These are phyloP conservation scores for Colletotrichum sp. DNA, from an alignment of 2,329 filamentous ascomycete species.

Conservation along the genomic window DNA sequence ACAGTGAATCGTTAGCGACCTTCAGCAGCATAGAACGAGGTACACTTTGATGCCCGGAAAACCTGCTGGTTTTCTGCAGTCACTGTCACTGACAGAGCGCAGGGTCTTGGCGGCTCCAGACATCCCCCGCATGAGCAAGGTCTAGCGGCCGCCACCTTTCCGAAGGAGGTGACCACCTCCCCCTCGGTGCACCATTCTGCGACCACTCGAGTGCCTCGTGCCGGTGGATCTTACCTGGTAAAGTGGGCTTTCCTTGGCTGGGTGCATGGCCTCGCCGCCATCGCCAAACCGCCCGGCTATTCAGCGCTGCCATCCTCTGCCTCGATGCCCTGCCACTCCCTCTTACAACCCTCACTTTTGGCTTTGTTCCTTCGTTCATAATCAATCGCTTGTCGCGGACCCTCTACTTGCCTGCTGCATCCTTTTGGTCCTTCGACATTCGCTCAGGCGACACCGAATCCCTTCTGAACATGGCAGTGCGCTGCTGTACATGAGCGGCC, in stretches of 20 bases:
- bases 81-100: not conserved
- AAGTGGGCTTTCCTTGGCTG: conserved; percentile 3
- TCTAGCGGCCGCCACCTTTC: not conserved
- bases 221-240: conserved; percentile 17
- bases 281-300: conserved; percentile 5
- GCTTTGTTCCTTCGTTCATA: not conserved
- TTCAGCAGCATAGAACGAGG: not conserved
- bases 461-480: conserved; percentile 20
- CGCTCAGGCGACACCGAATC: not conserved
- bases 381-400: not conserved
- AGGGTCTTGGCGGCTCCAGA: conserved; percentile 15
- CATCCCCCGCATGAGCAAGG: conserved; percentile 14
- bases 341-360: not conserved
- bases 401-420: not conserved
- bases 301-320: not conserved
- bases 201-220: conserved; percentile 18
- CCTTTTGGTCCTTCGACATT: not conserved
- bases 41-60: not conserved
- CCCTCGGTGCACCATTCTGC: conserved; percentile 13
- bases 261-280: conserved; percentile 4
- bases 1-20: not conserved
- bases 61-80: not conserved
- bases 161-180: not conserved
- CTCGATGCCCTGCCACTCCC: not conserved
- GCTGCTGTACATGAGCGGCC: conserved; percentile 13